These are phyloP conservation scores for Suillus bovinus DNA, from an alignment of 768 basidiomycete genomes.

Conservation along the genomic window DNA sequence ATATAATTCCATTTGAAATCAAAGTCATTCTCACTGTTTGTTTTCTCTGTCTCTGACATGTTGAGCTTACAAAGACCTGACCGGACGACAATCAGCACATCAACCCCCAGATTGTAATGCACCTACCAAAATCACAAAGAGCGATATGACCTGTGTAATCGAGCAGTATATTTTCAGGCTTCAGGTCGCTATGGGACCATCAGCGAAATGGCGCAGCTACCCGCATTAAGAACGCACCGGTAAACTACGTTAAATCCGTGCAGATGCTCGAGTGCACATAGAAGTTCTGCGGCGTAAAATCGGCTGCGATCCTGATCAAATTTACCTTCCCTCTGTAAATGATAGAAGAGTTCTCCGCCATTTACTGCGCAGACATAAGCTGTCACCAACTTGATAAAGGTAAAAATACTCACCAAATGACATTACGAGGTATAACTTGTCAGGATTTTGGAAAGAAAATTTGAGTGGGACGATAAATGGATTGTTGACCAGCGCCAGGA, in stretches of 20 bases:
- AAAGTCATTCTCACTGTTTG: slow-evolving; percentile 70
- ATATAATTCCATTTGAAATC: background rate
- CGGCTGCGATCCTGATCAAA: slow-evolving; percentile 93
- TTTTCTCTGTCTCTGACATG: slow-evolving; percentile 97
- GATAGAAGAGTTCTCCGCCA: slow-evolving; percentile 97
- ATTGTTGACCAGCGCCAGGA: slow-evolving; percentile 95
- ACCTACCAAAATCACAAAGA: slow-evolving; percentile 88
- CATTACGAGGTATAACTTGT: slow-evolving; percentile 97
- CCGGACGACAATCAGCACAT: slow-evolving; percentile 8
- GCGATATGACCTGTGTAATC: slow-evolving; percentile 99
- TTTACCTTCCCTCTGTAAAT: slow-evolving; percentile 93
- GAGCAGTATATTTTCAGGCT: slow-evolving; percentile 96
- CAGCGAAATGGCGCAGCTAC: background rate
- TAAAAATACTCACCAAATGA: slow-evolving; percentile 72
- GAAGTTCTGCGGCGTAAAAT: slow-evolving; percentile 97
- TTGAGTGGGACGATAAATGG: slow-evolving; percentile 99
- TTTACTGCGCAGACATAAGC: slow-evolving; percentile 58
- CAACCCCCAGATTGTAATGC: background rate
- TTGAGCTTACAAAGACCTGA: slow-evolving; percentile 89
- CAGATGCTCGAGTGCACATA: slow-evolving; percentile 93
- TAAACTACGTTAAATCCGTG: slow-evolving; percentile 99
- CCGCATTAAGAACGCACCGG: slow-evolving; percentile 52
- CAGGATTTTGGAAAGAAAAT: slow-evolving; percentile 97
- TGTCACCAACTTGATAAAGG: background rate
- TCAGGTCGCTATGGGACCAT: slow-evolving; percentile 69